Evolutionary conservation across 2,329 filamentous ascomycete genomes (phyloP).

Genomic region (Tolypocladium nubicola): DNA sequence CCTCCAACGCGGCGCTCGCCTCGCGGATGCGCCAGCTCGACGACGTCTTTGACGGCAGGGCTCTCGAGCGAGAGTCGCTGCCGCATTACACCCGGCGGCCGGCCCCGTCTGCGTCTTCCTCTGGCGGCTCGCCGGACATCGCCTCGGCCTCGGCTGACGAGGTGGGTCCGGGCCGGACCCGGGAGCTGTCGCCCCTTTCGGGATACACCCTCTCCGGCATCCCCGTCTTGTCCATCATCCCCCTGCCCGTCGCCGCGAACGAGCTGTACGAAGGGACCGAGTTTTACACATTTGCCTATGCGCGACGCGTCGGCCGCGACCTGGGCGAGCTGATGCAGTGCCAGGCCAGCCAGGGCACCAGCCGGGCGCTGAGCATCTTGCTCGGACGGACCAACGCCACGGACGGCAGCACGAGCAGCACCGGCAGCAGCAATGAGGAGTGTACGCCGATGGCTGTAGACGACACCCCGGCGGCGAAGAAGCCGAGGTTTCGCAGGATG

Average conservation of each 20-base stretch:
- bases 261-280: conserved; percentile 21
- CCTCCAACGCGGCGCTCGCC: conserved; percentile 22
- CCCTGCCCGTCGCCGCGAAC: conserved; percentile 17
- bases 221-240: conserved; percentile 19
- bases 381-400: conserved; percentile 5
- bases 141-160: conserved; percentile 5
- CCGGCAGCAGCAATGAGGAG: conserved; percentile 3
- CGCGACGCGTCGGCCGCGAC: conserved; percentile 17
- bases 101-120: not conserved
- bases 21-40: conserved; percentile 17
- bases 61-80: conserved; percentile 5
- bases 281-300: conserved; percentile 19
- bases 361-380: conserved; percentile 8
- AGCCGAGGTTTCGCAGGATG: not conserved
- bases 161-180: conserved; percentile 4
- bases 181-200: conserved; percentile 13
- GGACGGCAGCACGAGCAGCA: conserved; percentile 5
- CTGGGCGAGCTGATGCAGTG: conserved; percentile 13
- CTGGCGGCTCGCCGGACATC: not conserved
- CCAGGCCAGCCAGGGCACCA: conserved; percentile 11
- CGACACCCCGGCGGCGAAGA: not conserved
- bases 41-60: conserved; percentile 11
- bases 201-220: conserved; percentile 20
- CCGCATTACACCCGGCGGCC: conserved; percentile 6
- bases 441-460: not conserved